These are phyloP conservation scores for Colletotrichum tabaci DNA, from an alignment of 2,329 filamentous ascomycete genomes.

Conservation along the genomic window DNA sequence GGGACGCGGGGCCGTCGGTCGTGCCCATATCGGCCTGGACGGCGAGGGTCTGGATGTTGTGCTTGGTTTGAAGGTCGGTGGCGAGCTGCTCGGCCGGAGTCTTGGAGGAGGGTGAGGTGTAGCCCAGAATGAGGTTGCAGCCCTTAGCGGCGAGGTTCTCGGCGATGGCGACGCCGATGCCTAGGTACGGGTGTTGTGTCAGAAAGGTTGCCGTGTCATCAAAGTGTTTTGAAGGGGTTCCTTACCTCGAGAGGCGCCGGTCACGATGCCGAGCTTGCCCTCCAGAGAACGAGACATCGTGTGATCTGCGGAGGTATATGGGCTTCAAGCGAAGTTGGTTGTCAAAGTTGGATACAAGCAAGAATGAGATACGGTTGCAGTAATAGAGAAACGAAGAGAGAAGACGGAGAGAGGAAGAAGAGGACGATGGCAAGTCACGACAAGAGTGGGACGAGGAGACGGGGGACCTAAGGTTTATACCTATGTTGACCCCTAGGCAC, in stretches of 20 bases:
- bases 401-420: neutral
- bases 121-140: constrained; percentile 78
- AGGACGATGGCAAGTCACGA: neutral
- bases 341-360: neutral
- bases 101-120: constrained; percentile 66
- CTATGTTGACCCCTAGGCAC: neutral
- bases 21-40: constrained; percentile 82
- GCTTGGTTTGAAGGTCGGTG: constrained; percentile 65
- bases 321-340: neutral
- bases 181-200: constrained; percentile 59
- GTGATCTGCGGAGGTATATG: neutral
- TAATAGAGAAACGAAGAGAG: neutral
- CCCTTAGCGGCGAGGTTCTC: constrained; percentile 82
- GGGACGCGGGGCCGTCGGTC: constrained; percentile 70
- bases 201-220: neutral
- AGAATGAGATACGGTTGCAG: neutral
- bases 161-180: constrained; percentile 77
- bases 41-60: constrained; percentile 72
- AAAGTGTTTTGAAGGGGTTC: neutral
- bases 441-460: neutral
- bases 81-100: constrained; percentile 73
- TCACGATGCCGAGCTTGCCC: constrained; percentile 84
- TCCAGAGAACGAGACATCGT: constrained; percentile 67
- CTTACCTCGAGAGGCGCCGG: constrained; percentile 83
- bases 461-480: constrained; percentile 19